These are phyloP conservation scores for Trichosanthes cucumerina DNA, from an alignment of 306 rosid genomes.

Conservation along the genomic window DNA sequence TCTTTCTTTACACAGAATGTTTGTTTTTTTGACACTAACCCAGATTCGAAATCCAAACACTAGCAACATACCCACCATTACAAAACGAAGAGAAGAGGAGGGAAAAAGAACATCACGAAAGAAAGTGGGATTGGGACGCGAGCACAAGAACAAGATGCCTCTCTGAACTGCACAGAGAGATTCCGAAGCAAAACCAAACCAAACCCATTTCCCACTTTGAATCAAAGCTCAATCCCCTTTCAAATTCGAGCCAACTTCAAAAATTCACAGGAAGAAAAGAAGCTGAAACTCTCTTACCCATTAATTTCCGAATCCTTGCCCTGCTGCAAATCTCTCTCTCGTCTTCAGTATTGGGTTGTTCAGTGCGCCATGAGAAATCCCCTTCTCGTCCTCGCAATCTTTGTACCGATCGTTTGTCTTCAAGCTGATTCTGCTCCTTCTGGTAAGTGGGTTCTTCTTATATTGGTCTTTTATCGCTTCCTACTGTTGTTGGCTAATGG, in stretches of 20 bases:
- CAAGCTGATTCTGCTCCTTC: slow-evolving; percentile 79
- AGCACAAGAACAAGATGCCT: not conserved
- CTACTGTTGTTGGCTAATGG: not conserved
- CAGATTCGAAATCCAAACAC: not conserved
- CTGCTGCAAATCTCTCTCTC: not conserved
- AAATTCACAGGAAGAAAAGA: not conserved
- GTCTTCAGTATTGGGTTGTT: not conserved
- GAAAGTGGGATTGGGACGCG: not conserved
- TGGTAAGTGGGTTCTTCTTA: slow-evolving; percentile 32
- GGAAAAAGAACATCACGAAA: not conserved
- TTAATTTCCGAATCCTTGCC: not conserved
- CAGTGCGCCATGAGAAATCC: slow-evolving; percentile 40
- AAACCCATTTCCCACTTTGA: not conserved
- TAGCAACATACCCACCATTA: not conserved
- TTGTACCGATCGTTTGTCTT: slow-evolving; percentile 25
- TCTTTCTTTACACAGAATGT: not conserved
- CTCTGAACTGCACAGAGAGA: not conserved
- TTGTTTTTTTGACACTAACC: not conserved
- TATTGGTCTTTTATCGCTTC: slow-evolving; percentile 2
- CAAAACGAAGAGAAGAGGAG: not conserved
- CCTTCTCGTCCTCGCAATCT: slow-evolving; percentile 20
- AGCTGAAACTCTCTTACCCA: not conserved
- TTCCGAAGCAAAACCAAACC: not conserved
- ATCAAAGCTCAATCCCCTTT: not conserved
- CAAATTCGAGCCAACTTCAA: not conserved